Conservation (phyloP, 2,329 filamentous ascomycete species). For the Calonectria hawksworthii region DNA sequence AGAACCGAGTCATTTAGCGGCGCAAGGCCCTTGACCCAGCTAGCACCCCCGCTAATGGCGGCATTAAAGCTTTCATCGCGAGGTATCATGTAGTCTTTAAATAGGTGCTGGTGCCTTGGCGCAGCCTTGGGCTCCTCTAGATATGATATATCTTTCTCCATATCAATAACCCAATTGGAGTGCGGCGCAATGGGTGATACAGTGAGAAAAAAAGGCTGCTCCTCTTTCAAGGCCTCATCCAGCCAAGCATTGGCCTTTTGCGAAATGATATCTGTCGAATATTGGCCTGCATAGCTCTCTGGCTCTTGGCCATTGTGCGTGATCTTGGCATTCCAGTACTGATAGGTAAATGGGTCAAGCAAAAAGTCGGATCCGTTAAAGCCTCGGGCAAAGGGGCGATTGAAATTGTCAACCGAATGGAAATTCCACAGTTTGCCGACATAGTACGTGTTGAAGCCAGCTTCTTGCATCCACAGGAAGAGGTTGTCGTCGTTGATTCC, state of each 20-base stretch:
- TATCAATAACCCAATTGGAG: conserved; percentile 22
- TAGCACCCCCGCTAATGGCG: conserved; percentile 53
- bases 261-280: conserved; percentile 15
- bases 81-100: conserved; percentile 70
- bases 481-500: conserved; percentile 72
- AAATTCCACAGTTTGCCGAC: conserved; percentile 78
- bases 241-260: conserved; percentile 9
- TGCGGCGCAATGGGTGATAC: conserved; percentile 24
- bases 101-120: conserved; percentile 71
- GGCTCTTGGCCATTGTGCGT: conserved; percentile 8
- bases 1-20: conserved; percentile 49
- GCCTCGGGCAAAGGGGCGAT: conserved; percentile 45
- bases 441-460: conserved; percentile 79
- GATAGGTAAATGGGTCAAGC: conserved; percentile 24
- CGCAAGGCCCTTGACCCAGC: conserved; percentile 59
- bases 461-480: conserved; percentile 76
- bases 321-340: conserved; percentile 20
- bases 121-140: conserved; percentile 49
- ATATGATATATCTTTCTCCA: background rate
- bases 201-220: conserved; percentile 18
- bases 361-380: conserved; percentile 24
- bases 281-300: conserved; percentile 9
- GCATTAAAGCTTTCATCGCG: conserved; percentile 78
- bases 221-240: conserved; percentile 3
- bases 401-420: conserved; percentile 71